Conservation (phyloP, 805 yeast species). For the Nakazawaea siamensis region DNA sequence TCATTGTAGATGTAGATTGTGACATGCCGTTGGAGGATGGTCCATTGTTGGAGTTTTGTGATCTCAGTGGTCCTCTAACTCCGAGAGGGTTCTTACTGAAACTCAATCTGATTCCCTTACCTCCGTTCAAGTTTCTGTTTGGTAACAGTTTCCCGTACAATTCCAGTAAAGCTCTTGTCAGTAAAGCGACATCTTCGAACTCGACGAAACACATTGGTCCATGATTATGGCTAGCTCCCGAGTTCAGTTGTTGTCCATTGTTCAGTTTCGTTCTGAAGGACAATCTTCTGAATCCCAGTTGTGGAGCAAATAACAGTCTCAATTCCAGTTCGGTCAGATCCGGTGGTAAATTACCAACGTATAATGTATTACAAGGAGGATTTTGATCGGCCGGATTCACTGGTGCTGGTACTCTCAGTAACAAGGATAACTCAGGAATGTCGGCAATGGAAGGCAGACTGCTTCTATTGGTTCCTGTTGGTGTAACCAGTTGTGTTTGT, state of each 20-base stretch:
- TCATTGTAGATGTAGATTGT: background rate
- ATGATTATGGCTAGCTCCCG: constrained; percentile 38
- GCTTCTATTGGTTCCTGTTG: constrained; percentile 14
- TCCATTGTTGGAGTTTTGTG: too few species aligned
- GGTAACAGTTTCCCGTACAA: constrained; percentile 89
- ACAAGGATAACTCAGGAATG: constrained; percentile 55
- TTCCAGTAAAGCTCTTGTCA: constrained; percentile 90
- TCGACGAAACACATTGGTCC: constrained; percentile 99
- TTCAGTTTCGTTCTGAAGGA: constrained; percentile 73
- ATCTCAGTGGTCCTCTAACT: constrained; percentile 55
- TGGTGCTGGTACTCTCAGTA: constrained; percentile 81
- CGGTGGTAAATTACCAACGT: constrained; percentile 95
- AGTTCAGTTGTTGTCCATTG: constrained; percentile 14
- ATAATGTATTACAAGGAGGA: constrained; percentile 95
- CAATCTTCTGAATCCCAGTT: constrained; percentile 86
- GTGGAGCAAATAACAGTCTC: constrained; percentile 77
- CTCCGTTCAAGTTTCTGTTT: constrained; percentile 52
- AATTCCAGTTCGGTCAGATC: constrained; percentile 94
- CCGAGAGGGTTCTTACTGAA: constrained; percentile 96
- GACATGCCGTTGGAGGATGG: background rate
- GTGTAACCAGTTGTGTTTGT: constrained; percentile 14
- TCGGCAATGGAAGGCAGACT: constrained; percentile 10
- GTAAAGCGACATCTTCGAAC: constrained; percentile 91
- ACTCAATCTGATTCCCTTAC: constrained; percentile 86
- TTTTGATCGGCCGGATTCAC: constrained; percentile 99